Percentiles rank a stretch among this genome's conserved stretches.
phyloP scores from a whole-genome alignment of 805 yeast genomes.

The Myxozyma lipomycoides region DNA sequence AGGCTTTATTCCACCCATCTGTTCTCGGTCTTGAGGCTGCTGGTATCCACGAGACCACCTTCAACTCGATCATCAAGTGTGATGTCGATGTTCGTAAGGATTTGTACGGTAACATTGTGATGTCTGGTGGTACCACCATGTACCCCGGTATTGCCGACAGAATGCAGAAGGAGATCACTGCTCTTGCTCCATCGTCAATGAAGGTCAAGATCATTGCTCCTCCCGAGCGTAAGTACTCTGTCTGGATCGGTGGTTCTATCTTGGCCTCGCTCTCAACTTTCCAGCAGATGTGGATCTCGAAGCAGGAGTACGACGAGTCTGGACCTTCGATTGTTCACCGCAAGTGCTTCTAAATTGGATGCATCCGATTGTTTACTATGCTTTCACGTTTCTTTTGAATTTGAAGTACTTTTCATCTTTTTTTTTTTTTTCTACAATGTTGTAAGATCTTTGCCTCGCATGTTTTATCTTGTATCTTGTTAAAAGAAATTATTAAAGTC shows the following conservation, averaged over 20 bases:
- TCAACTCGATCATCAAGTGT: constrained; percentile 95
- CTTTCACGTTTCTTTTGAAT: not conserved
- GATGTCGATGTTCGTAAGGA: constrained; percentile 99
- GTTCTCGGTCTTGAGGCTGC: constrained; percentile 88
- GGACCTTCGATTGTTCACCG: constrained; percentile 99
- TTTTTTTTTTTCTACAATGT: not conserved
- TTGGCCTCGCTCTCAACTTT: constrained; percentile 97
- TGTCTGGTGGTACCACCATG: constrained; percentile 99
- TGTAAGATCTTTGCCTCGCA: not conserved
- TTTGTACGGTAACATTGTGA: constrained; percentile 97
- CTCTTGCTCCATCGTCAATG: constrained; percentile 99
- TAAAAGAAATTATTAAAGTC: not conserved
- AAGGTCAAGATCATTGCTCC: constrained; percentile 99
- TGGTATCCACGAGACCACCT: constrained; percentile 98
- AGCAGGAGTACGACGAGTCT: constrained; percentile 99
- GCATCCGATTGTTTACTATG: not conserved
- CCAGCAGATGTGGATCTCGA: constrained; percentile 99
- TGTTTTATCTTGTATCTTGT: not conserved
- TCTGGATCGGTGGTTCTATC: constrained; percentile 99
- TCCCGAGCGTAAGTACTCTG: constrained; percentile 89
- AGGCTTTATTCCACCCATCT: constrained; percentile 98
- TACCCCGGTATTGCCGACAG: constrained; percentile 99
- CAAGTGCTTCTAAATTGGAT: constrained; percentile 70
- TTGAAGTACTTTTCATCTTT: not conserved
- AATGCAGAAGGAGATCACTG: constrained; percentile 99